Conservation (phyloP, 257 asterid genomes). For the Gentiana dahurica region DNA sequence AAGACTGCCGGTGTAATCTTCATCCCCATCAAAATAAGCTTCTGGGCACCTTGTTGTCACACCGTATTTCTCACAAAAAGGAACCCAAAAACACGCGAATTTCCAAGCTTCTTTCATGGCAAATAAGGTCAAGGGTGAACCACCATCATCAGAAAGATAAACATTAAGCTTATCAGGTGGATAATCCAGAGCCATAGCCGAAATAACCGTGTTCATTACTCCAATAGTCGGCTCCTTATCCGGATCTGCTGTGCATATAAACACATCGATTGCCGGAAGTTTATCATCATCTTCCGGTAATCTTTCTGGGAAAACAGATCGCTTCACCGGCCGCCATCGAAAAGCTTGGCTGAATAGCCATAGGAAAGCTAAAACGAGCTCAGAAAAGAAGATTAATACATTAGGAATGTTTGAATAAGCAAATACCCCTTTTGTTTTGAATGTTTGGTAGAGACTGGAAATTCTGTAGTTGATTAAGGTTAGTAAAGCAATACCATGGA, state of each 20-base stretch:
- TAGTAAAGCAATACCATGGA: slow-evolving; percentile 26
- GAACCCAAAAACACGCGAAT: slow-evolving; percentile 41
- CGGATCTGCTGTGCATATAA: slow-evolving; percentile 57
- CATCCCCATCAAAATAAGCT: slow-evolving; percentile 22
- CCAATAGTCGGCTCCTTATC: slow-evolving; percentile 40
- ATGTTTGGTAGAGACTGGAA: slow-evolving; percentile 10
- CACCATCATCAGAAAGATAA: slow-evolving; percentile 59
- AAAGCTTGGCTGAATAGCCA: slow-evolving; percentile 46
- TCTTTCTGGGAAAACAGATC: slow-evolving; percentile 32
- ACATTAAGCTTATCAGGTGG: slow-evolving; percentile 45
- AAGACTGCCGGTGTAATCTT: slow-evolving; percentile 6
- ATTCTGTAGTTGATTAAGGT: slow-evolving; percentile 34
- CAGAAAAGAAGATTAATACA: slow-evolving; percentile 21
- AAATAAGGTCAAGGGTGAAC: slow-evolving; percentile 24
- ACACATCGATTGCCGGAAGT: slow-evolving; percentile 47
- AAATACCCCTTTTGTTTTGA: not conserved
- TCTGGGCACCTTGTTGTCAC: slow-evolving; percentile 43
- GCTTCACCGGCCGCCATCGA: slow-evolving; percentile 38
- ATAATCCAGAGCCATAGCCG: slow-evolving; percentile 65
- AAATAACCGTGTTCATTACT: slow-evolving; percentile 70
- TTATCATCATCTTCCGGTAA: slow-evolving; percentile 18
- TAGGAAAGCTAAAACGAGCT: slow-evolving; percentile 25
- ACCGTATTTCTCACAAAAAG: slow-evolving; percentile 42
- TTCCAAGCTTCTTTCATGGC: slow-evolving; percentile 34
- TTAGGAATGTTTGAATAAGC: slow-evolving; percentile 10